Evolutionary conservation across 164 flowering plant genomes (phyloP), one percentile per base, ranked within the genome.

Genomic region (Magnolia kwangsiensis): DNA sequence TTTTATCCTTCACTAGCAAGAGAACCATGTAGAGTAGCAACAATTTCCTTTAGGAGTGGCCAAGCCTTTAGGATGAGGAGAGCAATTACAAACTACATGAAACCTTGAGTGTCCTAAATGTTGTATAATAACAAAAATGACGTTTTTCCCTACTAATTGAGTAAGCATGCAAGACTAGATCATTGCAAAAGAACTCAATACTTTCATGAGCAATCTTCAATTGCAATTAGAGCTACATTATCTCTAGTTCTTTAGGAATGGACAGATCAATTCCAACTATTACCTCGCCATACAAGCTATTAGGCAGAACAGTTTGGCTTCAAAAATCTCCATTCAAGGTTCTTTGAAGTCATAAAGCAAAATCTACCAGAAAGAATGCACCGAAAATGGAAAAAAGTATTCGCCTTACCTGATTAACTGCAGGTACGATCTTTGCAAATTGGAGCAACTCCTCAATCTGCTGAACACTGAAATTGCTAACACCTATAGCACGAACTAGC

Each of bases 371-470:
- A 55, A 55, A 55, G 61, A 55, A 72, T 23, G 16, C 13, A 20
- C n/a, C 55, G 8, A 27, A n/a, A 61, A 73, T 29, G 11, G 4
- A 59, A 69, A 64, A 29, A 23, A 69, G 37, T 23, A 20, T 20
- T 8, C n/a, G 20, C 51, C 75, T 75, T 21, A 91, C 97, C 89
- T 94, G 97, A 84, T 88, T 91, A 29, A 89, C 96, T 19, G 93
- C 94, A 8, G 98, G 97, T 14, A 89, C 86, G 80, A 90, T 81
- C 70, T 87, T 90, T 0, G 97, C 92, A 73, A 89, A 85, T 74
- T 85, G 84, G n/a, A 94, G 87, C 83, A 94, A 77, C 75, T 90
- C 92, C 65, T 87, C 84, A 68, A 92, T 85, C 83, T 92, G 92
- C 74, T 87, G 88, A 29, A 84, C 78, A 37, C 84, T 82, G 77